Percentiles rank a stretch among this genome's conserved stretches.
Conservation (phyloP, 495 filamentous ascomycete genomes). For the Aspergillus asperescens region DNA sequence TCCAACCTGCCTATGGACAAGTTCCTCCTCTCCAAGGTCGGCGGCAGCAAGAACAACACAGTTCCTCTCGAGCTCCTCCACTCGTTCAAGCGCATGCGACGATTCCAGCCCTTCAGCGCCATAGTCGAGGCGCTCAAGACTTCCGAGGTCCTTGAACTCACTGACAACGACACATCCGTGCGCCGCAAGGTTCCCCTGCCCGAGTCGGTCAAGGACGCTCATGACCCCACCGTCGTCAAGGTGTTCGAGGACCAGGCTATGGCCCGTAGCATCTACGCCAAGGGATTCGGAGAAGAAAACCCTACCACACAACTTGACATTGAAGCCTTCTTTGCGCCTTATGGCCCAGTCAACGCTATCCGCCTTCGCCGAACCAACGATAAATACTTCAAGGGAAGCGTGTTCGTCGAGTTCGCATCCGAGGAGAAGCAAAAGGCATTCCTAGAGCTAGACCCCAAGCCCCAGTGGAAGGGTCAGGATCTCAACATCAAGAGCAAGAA, state of each 20-base stretch:
- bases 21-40: slow-evolving; percentile 71
- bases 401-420: slow-evolving; percentile 84
- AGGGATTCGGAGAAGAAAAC: slow-evolving; percentile 82
- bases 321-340: slow-evolving; percentile 81
- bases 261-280: slow-evolving; percentile 64
- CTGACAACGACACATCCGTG: slow-evolving; percentile 61
- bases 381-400: slow-evolving; percentile 81
- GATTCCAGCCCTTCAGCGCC: slow-evolving; percentile 76
- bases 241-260: slow-evolving; percentile 56
- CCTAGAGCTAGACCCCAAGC: slow-evolving; percentile 70
- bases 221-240: slow-evolving; percentile 43
- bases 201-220: slow-evolving; percentile 37
- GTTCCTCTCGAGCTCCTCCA: slow-evolving; percentile 69
- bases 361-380: slow-evolving; percentile 73
- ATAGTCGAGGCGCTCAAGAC: slow-evolving; percentile 77
- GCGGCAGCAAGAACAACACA: slow-evolving; percentile 70
- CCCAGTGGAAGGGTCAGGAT: slow-evolving; percentile 68
- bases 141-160: slow-evolving; percentile 62
- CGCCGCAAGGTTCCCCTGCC: slow-evolving; percentile 67
- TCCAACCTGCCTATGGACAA: slow-evolving; percentile 85
- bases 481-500: slow-evolving; percentile 78
- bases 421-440: slow-evolving; percentile 73
- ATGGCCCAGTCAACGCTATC: slow-evolving; percentile 74
- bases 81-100: slow-evolving; percentile 89
- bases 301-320: slow-evolving; percentile 82